These are phyloP conservation scores for Ceratobasidium sp. DNA, from an alignment of 1,284 basidiomycete genomes.

Conservation along the genomic window DNA sequence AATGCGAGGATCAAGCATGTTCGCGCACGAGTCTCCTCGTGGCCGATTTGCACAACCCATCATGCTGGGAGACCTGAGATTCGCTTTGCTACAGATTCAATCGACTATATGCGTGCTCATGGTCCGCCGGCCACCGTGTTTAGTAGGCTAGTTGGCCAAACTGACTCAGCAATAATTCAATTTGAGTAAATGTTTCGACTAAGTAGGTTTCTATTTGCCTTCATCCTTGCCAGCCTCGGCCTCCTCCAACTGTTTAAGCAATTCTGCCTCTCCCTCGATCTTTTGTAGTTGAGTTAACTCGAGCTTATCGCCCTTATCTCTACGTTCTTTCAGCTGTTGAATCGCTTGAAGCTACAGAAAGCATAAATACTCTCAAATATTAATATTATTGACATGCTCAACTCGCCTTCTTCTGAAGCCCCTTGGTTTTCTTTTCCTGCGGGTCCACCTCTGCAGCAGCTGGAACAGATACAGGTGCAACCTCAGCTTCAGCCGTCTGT, in stretches of 20 bases:
- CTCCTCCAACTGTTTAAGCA: constrained; percentile 29
- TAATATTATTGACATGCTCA: no score
- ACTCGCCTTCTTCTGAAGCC: constrained; percentile 23
- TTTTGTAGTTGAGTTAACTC: constrained; percentile 33
- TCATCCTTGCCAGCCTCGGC: neutral
- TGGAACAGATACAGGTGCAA: neutral
- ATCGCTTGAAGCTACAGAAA: constrained; percentile 23
- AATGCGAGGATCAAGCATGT: neutral
- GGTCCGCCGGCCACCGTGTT: neutral
- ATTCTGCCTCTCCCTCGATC: constrained; percentile 30
- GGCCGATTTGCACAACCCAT: no score
- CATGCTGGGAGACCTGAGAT: no score
- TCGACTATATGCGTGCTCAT: neutral
- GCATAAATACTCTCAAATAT: neutral
- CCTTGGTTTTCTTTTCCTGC: constrained; percentile 16
- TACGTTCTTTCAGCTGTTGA: constrained; percentile 24
- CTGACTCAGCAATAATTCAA: neutral
- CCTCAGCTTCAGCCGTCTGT: neutral
- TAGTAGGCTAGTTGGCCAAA: neutral
- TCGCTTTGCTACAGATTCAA: neutral
- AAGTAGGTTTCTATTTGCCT: neutral
- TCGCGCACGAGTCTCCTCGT: neutral
- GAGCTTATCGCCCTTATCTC: constrained; percentile 33
- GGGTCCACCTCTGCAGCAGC: neutral
- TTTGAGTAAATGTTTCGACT: neutral